Conservation (phyloP, 441 rosid genomes). For the Erodium trifolium region DNA sequence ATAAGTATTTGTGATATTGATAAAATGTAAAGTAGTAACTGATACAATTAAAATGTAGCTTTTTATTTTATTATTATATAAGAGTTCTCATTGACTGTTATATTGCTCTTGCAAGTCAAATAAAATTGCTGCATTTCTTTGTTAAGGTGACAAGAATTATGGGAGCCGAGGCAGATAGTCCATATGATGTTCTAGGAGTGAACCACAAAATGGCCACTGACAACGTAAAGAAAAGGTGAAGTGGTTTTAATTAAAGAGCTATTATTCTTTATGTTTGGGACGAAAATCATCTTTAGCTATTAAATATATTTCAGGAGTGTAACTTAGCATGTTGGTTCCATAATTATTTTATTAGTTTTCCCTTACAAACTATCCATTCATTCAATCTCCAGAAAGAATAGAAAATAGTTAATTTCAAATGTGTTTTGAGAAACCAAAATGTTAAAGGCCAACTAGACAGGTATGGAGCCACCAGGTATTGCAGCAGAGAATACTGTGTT, state of each 20-base stretch:
- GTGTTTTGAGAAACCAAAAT: not conserved
- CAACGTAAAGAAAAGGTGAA: conserved; percentile 78
- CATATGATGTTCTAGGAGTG: conserved; percentile 71
- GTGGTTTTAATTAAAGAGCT: not conserved
- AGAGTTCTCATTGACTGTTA: not conserved
- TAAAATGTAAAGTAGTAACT: too few relatives aligned
- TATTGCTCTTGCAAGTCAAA: conserved; percentile 1
- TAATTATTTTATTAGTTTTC: not conserved
- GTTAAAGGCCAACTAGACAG: not conserved
- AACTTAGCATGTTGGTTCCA: not conserved
- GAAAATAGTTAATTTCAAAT: too few relatives aligned
- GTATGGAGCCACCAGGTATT: too few relatives aligned
- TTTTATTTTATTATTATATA: not conserved
- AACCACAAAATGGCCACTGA: conserved; percentile 63
- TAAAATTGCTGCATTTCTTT: conserved; percentile 12
- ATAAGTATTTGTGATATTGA: not conserved
- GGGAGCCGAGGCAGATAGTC: conserved; percentile 61
- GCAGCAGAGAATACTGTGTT: not conserved
- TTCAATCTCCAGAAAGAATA: too few relatives aligned
- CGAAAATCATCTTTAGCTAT: not conserved
- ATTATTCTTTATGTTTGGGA: not conserved
- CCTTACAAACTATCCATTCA: too few relatives aligned
- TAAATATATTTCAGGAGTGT: not conserved
- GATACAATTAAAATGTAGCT: not conserved
- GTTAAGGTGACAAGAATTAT: conserved; percentile 76